These are phyloP conservation scores for Penicillium rolfsii DNA, from an alignment of 2,329 filamentous ascomycete species.

Conservation along the genomic window DNA sequence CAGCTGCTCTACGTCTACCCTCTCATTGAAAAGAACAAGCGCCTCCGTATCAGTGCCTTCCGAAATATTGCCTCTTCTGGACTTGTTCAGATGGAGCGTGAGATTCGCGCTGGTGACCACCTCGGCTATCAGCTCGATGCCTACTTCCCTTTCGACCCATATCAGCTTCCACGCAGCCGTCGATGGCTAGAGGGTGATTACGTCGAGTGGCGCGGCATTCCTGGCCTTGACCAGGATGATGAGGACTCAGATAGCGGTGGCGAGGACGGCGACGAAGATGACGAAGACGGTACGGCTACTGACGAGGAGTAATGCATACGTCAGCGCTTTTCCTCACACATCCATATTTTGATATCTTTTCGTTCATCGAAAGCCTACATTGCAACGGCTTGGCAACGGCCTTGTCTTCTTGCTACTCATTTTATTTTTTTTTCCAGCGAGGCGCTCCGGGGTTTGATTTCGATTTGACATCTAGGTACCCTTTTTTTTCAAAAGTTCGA, in stretches of 20 bases:
- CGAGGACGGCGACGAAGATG: slow-evolving; percentile 42
- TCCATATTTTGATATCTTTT: not conserved
- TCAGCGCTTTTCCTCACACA: not conserved
- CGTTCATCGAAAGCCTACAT: not conserved
- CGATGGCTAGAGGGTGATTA: slow-evolving; percentile 87
- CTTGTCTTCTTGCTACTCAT: slow-evolving; percentile 18
- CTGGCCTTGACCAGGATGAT: slow-evolving; percentile 64
- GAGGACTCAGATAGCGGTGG: slow-evolving; percentile 48
- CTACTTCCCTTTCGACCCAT: slow-evolving; percentile 97
- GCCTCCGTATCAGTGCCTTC: slow-evolving; percentile 75
- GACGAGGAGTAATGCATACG: slow-evolving; percentile 45
- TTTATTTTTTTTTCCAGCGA: slow-evolving; percentile 29
- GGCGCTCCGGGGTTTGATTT: slow-evolving; percentile 29
- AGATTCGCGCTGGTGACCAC: slow-evolving; percentile 66
- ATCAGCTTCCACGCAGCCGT: slow-evolving; percentile 83
- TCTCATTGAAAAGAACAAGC: slow-evolving; percentile 89
- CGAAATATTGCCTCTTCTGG: slow-evolving; percentile 45
- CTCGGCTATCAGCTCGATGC: slow-evolving; percentile 84
- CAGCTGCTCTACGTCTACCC: slow-evolving; percentile 88
- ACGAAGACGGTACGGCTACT: slow-evolving; percentile 48
- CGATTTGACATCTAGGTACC: slow-evolving; percentile 5
- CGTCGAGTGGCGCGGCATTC: slow-evolving; percentile 75
- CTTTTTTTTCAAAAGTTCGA: slow-evolving; percentile 22
- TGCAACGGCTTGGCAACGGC: slow-evolving; percentile 1
- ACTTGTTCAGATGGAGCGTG: slow-evolving; percentile 54